Evolutionary conservation across 2,329 filamentous ascomycete species (phyloP).

Genomic region (Pyricularia pennisetigena): DNA sequence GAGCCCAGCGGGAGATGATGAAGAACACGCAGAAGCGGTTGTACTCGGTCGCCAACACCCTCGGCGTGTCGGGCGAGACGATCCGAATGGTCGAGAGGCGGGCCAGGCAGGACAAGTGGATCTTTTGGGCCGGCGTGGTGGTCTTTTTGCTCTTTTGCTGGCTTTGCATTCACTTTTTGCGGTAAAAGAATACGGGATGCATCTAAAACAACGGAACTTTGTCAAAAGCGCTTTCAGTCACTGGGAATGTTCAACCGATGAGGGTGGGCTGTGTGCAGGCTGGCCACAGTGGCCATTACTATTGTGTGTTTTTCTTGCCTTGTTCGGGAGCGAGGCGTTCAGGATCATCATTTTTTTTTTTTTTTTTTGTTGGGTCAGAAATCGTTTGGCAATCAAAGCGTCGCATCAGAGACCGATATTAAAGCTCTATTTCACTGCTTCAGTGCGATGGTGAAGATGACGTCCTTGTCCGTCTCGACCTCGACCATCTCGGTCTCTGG

Average conservation of each 20-base stretch:
- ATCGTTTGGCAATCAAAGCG: not conserved
- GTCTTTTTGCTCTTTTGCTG: slow-evolving; percentile 90
- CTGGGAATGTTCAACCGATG: not conserved
- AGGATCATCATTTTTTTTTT: not conserved
- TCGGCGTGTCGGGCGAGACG: slow-evolving; percentile 89
- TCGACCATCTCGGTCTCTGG: slow-evolving; percentile 49
- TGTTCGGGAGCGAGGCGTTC: not conserved
- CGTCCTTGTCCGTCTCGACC: slow-evolving; percentile 51
- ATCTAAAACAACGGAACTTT: not conserved
- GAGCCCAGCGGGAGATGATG: slow-evolving; percentile 84
- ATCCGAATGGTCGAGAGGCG: slow-evolving; percentile 93
- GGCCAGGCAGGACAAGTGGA: slow-evolving; percentile 95
- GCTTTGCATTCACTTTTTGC: slow-evolving; percentile 75
- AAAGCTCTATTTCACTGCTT: slow-evolving; percentile 11
- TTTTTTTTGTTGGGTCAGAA: not conserved
- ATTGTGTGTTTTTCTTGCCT: not conserved
- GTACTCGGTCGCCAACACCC: slow-evolving; percentile 87
- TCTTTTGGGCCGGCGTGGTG: slow-evolving; percentile 80
- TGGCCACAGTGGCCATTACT: not conserved
- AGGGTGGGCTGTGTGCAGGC: not conserved
- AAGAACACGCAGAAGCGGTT: slow-evolving; percentile 88
- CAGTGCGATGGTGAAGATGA: slow-evolving; percentile 68
- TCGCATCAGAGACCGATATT: not conserved
- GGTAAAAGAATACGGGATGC: slow-evolving; percentile 29
- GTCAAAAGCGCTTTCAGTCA: not conserved